Percentiles rank a stretch among this genome's conserved stretches.
These are phyloP conservation scores for Lobosporangium transversale DNA, from an alignment of 192 early-diverging fungal genomes.

Conservation along the genomic window DNA sequence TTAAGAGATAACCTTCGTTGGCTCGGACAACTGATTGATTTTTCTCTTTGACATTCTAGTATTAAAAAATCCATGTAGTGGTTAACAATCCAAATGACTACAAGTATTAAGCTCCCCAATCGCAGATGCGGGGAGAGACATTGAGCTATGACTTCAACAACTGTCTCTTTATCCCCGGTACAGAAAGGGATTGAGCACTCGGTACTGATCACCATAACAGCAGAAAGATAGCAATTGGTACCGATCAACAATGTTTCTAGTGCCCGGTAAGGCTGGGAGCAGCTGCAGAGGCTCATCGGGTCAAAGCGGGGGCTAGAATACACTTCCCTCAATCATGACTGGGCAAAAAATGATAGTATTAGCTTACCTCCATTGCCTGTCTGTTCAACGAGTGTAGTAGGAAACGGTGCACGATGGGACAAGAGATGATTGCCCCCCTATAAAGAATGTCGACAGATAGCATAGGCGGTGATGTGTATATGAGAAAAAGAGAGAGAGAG, in stretches of 20 bases:
- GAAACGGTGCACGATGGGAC: not conserved
- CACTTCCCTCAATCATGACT: conserved; percentile 1
- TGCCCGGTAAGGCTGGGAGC: not conserved
- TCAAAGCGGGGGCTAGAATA: not conserved
- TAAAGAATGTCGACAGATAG: not conserved
- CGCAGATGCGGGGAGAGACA: not conserved
- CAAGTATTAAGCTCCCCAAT: not conserved
- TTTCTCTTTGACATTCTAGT: not conserved
- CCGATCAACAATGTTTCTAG: conserved; percentile 1
- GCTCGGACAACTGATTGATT: not conserved
- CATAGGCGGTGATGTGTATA: too few relatives aligned
- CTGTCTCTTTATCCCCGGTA: not conserved
- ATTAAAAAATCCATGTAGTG: not conserved
- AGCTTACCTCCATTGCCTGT: not conserved
- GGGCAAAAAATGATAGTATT: not conserved
- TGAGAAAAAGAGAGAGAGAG: too few relatives aligned
- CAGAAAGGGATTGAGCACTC: conserved; percentile 1
- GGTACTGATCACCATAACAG: not conserved
- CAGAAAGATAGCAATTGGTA: not conserved
- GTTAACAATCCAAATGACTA: not conserved
- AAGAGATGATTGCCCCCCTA: not conserved
- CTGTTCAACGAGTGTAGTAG: not conserved
- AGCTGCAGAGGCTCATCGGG: not conserved
- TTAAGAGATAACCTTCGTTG: not conserved
- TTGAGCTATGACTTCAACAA: not conserved